These are phyloP conservation scores for Cucurbita ficifolia DNA, from an alignment of 306 rosid genomes.

Conservation along the genomic window DNA sequence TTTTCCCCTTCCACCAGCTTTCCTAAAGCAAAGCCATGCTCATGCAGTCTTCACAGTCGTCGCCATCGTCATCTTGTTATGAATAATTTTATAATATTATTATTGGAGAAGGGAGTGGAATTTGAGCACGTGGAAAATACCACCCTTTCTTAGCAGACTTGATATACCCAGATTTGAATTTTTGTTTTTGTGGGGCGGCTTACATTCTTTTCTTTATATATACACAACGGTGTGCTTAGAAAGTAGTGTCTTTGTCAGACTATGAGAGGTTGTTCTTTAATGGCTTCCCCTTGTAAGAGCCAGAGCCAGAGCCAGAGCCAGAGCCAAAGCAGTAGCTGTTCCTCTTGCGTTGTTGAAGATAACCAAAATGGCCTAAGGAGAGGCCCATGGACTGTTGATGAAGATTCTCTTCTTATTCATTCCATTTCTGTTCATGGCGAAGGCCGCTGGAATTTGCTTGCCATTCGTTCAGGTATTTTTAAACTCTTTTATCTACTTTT, in stretches of 20 bases:
- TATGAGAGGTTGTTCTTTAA: not conserved
- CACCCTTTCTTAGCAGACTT: not conserved
- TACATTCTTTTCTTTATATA: not conserved
- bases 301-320: not conserved
- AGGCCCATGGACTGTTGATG: constrained; percentile 68
- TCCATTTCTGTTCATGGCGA: constrained; percentile 40
- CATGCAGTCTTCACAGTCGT: not conserved
- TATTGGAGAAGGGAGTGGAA: too few relatives aligned
- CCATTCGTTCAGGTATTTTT: constrained; percentile 33
- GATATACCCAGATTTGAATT: not conserved
- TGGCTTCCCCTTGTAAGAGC: constrained; percentile 35
- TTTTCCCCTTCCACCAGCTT: not conserved
- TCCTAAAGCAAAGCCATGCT: not conserved
- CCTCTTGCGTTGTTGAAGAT: constrained; percentile 23
- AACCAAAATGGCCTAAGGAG: constrained; percentile 33
- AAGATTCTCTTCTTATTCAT: constrained; percentile 41
- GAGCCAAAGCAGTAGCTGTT: not conserved
- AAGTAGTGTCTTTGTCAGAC: not conserved
- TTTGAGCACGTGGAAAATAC: constrained; percentile 1
- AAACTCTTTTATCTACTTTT: too few relatives aligned
- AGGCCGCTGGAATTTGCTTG: constrained; percentile 68
- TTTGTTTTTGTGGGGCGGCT: too few relatives aligned
- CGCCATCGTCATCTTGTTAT: not conserved
- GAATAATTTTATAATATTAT: too few relatives aligned
- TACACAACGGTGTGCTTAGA: not conserved